Conservation (phyloP, 2,329 filamentous ascomycete species). For the Nakataea oryzae region DNA sequence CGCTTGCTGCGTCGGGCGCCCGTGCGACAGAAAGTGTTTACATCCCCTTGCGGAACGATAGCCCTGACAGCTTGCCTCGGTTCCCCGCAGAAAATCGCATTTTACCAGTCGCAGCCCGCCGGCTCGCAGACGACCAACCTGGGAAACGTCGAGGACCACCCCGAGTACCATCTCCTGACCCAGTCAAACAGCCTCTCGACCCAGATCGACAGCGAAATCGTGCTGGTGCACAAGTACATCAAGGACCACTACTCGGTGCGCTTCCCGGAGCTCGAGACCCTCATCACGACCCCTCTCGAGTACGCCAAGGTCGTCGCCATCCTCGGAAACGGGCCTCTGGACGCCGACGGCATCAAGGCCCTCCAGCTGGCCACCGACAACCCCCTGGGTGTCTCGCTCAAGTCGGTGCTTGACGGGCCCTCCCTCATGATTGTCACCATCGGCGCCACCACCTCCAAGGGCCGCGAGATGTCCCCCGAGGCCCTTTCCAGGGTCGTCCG, state of each 20-base stretch:
- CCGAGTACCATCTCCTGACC: conserved; percentile 80
- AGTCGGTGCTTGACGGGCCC: conserved; percentile 75
- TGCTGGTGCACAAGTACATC: conserved; percentile 90
- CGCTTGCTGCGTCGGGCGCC: conserved; percentile 6
- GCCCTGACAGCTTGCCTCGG: conserved; percentile 54
- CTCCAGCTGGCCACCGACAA: conserved; percentile 72
- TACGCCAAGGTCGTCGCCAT: conserved; percentile 94
- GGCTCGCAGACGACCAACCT: conserved; percentile 53
- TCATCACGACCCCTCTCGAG: conserved; percentile 85
- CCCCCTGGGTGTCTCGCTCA: conserved; percentile 62
- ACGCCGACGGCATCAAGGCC: conserved; percentile 67
- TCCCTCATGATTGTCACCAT: conserved; percentile 93
- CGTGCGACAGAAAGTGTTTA: conserved; percentile 42
- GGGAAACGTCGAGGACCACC: conserved; percentile 83
- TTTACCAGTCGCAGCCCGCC: conserved; percentile 61
- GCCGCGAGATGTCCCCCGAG: conserved; percentile 61
- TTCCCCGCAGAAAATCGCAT: conserved; percentile 62
- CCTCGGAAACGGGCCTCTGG: conserved; percentile 82
- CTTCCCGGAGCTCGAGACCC: conserved; percentile 83
- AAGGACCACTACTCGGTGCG: conserved; percentile 90
- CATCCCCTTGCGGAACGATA: conserved; percentile 43
- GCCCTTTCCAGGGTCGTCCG: conserved; percentile 65
- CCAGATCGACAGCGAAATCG: conserved; percentile 86
- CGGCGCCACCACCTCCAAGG: conserved; percentile 83
- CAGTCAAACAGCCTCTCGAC: conserved; percentile 85